phyloP scores from a whole-genome alignment of 164 flowering plant genomes.

The Chimonanthus praecox region DNA sequence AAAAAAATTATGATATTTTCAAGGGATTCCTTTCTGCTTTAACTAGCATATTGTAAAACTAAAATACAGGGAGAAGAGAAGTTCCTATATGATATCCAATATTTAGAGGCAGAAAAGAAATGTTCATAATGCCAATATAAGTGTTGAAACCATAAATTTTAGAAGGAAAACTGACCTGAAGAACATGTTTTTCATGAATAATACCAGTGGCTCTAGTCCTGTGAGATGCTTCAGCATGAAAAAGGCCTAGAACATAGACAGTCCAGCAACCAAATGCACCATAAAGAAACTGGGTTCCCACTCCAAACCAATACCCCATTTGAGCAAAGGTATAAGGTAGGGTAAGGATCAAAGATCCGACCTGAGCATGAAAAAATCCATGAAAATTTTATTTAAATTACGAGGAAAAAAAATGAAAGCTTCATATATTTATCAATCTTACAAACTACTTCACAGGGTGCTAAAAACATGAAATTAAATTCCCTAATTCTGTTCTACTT shows the following conservation, averaged over 20 bases:
- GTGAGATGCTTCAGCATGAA: constrained; percentile 11
- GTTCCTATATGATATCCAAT: too few relatives aligned
- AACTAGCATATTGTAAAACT: too few relatives aligned
- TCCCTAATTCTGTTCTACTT: too few relatives aligned
- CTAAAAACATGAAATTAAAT: too few relatives aligned
- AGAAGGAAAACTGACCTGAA: neutral
- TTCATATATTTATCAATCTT: too few relatives aligned
- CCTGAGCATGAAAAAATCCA: constrained; percentile 7
- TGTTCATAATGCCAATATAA: neutral
- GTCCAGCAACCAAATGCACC: constrained; percentile 16
- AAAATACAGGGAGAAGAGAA: too few relatives aligned
- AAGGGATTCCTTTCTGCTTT: too few relatives aligned
- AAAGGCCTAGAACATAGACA: constrained; percentile 8
- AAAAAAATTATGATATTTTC: too few relatives aligned
- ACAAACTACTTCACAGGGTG: too few relatives aligned
- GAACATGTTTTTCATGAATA: constrained; percentile 9
- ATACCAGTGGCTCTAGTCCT: constrained; percentile 5
- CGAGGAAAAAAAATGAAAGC: neutral
- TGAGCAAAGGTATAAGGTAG: constrained; percentile 15
- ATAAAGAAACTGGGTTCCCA: constrained; percentile 6
- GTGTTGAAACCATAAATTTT: neutral
- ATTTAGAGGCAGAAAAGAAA: neutral
- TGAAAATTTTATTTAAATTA: neutral
- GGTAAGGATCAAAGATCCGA: constrained; percentile 12
- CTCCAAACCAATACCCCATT: constrained; percentile 10